A percentile compares a stretch with the other conserved stretches of the same genome.
phyloP scores from a whole-genome alignment of 805 yeast species.

The Nakazawaea siamensis region DNA sequence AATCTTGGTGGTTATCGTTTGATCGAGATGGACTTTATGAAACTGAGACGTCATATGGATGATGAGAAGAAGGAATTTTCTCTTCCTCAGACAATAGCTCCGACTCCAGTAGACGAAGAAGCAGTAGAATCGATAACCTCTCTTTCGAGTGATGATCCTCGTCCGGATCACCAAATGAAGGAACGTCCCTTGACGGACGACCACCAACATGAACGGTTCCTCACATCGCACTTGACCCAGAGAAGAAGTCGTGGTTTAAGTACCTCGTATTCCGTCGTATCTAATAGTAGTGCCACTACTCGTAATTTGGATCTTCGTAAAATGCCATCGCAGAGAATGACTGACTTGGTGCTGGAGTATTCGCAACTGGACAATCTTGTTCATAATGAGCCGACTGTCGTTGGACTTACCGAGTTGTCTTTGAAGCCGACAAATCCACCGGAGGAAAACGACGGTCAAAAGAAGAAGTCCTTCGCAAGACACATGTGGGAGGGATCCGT shows the following conservation, averaged over 20 bases:
- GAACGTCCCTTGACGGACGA: neutral
- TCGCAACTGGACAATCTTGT: slow-evolving; percentile 35
- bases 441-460: slow-evolving; percentile 4
- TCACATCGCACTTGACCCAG: neutral
- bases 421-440: slow-evolving; percentile 10
- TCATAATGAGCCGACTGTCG: slow-evolving; percentile 13
- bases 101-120: neutral
- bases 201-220: neutral
- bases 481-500: neutral
- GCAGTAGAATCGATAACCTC: slow-evolving; percentile 3
- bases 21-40: slow-evolving; percentile 57
- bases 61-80: no score
- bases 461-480: neutral
- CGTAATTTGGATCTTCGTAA: slow-evolving; percentile 20
- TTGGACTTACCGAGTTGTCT: slow-evolving; percentile 20
- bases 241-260: neutral
- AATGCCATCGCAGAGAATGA: slow-evolving; percentile 32
- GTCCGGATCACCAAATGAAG: neutral
- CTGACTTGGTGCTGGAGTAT: slow-evolving; percentile 42
- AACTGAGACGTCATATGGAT: slow-evolving; percentile 10
- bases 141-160: neutral
- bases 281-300: neutral
- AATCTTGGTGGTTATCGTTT: slow-evolving; percentile 69
- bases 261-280: neutral
- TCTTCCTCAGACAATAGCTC: no score